Evolutionary conservation across 1,139 yeast species (phyloP), one percentile per base, ranked within the genome.

Genomic region (Lodderomyces beijingensis): DNA sequence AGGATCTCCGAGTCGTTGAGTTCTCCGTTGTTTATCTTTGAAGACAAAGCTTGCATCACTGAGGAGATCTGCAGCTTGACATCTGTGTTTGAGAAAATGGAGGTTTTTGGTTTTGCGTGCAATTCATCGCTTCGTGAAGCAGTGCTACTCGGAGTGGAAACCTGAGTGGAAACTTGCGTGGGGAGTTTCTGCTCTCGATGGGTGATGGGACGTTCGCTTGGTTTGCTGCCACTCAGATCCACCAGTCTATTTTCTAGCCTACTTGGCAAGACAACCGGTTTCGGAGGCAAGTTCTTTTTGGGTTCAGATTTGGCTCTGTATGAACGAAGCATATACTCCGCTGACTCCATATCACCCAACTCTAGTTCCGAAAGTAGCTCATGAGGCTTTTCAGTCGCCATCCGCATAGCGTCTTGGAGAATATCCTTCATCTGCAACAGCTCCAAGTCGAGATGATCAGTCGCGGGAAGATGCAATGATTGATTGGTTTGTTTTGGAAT

Each of bases 341-440:
- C n/a, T 19, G 22, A 19, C 22, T 19, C 22, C 22, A 19, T 19
- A 23, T 54, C 62, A 31, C 54, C 59, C 30, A 67, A 53, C 34
- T 71, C 75, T 44, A 76, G 53, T 37, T 69, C 72, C 19, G 73
- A 67, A 28, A 77, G 53, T 25, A 78, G 62, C 27, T 74, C 75
- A 21, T 69, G 73, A 4, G 84, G 83, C 41, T 76, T 73, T 42
- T 76, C 80, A 70, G 77, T 67, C 1, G 89, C 89, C 81, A 80
- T 70, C 31, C 73, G 72, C 57, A 80, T 69, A 0, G 88, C 89
- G 55, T 79, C 79, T 44, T 78, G 83, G 64, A 81, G 70, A 43
- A 82, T 81, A 43, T 76, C 83, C 47, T 76, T 78, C 77, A 74
- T 71, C n/a, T n/a, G n/a, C 30, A 66, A 52, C 38, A 63, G 70